Evolutionary conservation across 2,329 filamentous ascomycete genomes (phyloP).

Genomic region (Penicillium sp.): DNA sequence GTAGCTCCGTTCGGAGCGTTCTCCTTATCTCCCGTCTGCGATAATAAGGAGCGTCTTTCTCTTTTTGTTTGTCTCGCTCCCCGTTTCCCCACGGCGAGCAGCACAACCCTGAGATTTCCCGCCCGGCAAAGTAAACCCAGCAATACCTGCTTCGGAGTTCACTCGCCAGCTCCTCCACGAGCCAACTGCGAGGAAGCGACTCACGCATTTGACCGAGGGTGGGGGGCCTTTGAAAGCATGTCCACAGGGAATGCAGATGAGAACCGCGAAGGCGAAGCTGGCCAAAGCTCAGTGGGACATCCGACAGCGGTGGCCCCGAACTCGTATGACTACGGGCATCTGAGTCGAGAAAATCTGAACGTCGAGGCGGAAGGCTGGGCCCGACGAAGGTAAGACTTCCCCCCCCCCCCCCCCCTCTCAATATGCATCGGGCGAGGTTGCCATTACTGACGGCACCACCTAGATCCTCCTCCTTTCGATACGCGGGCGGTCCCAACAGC

Average conservation of each 20-base stretch:
- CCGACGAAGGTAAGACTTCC: constrained; percentile 14
- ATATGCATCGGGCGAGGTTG: too few relatives aligned
- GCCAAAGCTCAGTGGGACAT: constrained; percentile 8
- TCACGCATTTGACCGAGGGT: too few relatives aligned
- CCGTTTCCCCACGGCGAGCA: too few relatives aligned
- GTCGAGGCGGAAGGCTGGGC: constrained; percentile 15
- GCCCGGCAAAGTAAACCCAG: too few relatives aligned
- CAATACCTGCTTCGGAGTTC: too few relatives aligned
- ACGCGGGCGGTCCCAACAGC: constrained; percentile 88
- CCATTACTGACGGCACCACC: too few relatives aligned
- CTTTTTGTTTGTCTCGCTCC: not conserved
- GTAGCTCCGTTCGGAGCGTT: not conserved
- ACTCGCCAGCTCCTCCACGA: too few relatives aligned
- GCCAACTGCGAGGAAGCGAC: too few relatives aligned
- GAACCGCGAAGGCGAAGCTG: constrained; percentile 6
- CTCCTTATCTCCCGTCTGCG: not conserved
- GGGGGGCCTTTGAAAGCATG: too few relatives aligned
- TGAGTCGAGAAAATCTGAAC: constrained; percentile 11
- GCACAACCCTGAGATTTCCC: too few relatives aligned
- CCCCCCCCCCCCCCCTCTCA: not conserved
- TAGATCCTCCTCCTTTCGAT: constrained; percentile 46
- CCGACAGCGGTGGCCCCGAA: constrained; percentile 9
- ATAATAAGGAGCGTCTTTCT: not conserved
- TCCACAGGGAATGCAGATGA: constrained; percentile 9
- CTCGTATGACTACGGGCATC: constrained; percentile 18